Evolutionary conservation across 78 protist genomes (phyloP).

Genomic region (Capsaspora owczarzaki): DNA sequence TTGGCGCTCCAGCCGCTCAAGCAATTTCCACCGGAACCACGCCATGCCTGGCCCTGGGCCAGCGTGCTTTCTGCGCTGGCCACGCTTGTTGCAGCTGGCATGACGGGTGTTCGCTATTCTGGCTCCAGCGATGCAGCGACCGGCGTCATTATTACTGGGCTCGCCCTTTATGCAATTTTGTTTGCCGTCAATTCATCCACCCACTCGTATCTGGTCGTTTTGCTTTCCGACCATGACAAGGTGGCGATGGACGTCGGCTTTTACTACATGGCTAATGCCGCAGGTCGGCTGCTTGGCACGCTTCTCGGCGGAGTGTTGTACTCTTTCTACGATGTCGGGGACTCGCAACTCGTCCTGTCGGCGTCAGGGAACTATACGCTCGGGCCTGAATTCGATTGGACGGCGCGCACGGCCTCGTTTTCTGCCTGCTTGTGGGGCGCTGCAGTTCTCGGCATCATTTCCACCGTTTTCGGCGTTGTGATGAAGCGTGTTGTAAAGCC

Average conservation of each 20-base stretch:
- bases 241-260: conserved; percentile 37
- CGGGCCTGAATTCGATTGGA: background rate
- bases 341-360: no score
- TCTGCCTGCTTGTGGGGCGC: background rate
- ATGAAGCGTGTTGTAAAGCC: no score
- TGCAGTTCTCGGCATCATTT: background rate
- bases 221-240: background rate
- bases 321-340: conserved; percentile 9
- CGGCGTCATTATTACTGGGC: background rate
- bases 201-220: conserved; percentile 34
- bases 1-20: conserved; percentile 18
- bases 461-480: background rate
- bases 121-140: no score
- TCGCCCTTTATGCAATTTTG: background rate
- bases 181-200: conserved; percentile 42
- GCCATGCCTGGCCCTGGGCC: background rate
- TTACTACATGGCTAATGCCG: conserved; percentile 47
- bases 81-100: background rate
- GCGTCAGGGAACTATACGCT: no score
- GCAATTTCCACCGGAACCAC: background rate
- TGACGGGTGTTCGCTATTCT: no score
- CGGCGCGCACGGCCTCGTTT: background rate
- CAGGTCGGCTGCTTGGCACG: conserved; percentile 40
- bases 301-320: conserved; percentile 37
- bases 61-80: background rate